Base-by-base conservation (phyloP, 2,329 filamentous ascomycete species). In the Metarhizium rileyi region DNA sequence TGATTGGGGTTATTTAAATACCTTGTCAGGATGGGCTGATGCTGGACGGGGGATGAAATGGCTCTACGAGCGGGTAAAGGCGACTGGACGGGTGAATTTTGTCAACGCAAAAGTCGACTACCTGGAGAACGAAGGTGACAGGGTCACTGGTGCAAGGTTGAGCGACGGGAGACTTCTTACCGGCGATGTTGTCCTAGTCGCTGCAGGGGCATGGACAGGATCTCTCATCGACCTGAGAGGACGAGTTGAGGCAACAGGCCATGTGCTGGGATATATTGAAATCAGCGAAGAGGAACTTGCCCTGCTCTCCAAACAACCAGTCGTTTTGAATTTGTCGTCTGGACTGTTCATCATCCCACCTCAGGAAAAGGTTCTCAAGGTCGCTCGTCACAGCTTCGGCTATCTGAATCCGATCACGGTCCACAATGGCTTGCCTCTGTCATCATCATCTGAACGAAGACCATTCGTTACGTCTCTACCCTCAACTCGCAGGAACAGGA, bases 191-290 rank as follows among this genome's bases (percentile, higher is more conserved):
- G 83, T 87, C 30, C 73, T 96, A 49, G 75, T 95, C 2, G 90
- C 91, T 0, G 83, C 90, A 0, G 91, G 91, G 16, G 90, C 91
- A 4, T 97, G 91, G 90, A 88, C 87, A 2, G 79, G 83, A 2
- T 76, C 78, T 1, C 74, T 96, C 22, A 70, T 96, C 50, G 86
- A 95, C 65, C 72, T 96, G 1, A 74, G 83, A 44, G 87, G 88
- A 25, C 79, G 86, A 42, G 83, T 83, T 36, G 78, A 85, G 55
- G 86, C 90, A 2, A 95, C 89, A 0, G 91, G 88, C 14, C 91
- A 97, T 60, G 78, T 80, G 0, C 63, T 97, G 25, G 85, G 78
- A 12, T 96, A 94, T 69, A 71, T 95, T 56, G 74, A 81, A 55
- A 76, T 97, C 57, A 85, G 81, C 0, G 70, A 80, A 16, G 76